Evolutionary conservation across 768 basidiomycete species (phyloP).

Genomic region (Leccinum variicolor): DNA sequence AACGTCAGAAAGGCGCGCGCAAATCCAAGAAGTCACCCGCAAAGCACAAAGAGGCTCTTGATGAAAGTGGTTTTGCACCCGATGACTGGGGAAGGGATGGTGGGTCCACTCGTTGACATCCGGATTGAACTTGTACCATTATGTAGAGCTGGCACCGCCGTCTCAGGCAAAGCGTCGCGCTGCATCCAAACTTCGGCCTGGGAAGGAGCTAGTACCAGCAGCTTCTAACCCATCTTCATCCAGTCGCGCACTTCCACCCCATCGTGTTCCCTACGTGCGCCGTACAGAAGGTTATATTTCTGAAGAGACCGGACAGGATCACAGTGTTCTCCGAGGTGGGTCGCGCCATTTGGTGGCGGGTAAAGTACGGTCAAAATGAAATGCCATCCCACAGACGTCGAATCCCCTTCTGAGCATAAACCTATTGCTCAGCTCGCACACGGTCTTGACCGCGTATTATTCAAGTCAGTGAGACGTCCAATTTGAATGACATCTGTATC

Average conservation of each 20-base stretch:
- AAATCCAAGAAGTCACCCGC: not conserved
- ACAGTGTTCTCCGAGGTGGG: conserved; percentile 19
- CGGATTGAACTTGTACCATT: not conserved
- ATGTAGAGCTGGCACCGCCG: conserved; percentile 15
- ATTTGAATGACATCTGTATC: not conserved
- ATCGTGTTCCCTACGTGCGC: conserved; percentile 24
- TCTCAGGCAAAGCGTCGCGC: not conserved
- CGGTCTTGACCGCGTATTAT: conserved; percentile 66
- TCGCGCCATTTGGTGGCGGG: not conserved
- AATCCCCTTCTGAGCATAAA: conserved; percentile 41
- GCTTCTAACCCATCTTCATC: conserved; percentile 1
- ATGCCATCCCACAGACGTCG: conserved; percentile 36
- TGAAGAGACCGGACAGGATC: not conserved
- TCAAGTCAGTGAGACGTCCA: conserved; percentile 52
- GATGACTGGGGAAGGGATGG: conserved; percentile 28
- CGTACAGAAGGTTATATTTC: conserved; percentile 26
- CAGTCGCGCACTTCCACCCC: conserved; percentile 17
- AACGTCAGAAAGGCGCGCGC: conserved; percentile 1
- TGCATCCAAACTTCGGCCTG: not conserved
- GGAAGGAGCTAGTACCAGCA: conserved; percentile 2
- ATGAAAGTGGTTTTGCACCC: conserved; percentile 3
- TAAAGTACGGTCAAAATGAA: not conserved
- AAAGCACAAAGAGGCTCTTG: not conserved
- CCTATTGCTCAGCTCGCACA: conserved; percentile 64
- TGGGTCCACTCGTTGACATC: not conserved